Evolutionary conservation across 371 early-diverging fungal genomes (phyloP).

Genomic region (Neoconidiobolus thromboides): DNA sequence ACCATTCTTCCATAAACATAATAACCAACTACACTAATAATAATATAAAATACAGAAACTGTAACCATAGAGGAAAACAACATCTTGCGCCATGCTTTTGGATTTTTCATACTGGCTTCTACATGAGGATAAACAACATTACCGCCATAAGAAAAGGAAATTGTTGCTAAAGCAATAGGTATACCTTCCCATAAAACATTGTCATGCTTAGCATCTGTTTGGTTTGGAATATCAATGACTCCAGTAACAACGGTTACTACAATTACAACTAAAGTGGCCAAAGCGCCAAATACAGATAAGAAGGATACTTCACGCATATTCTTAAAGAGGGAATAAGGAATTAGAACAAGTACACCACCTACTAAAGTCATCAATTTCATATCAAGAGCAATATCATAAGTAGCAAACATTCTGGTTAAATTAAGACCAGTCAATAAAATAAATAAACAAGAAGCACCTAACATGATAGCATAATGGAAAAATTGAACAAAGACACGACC

Average conservation of each 20-base stretch:
- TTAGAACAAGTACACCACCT: not conserved
- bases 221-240: conserved; percentile 9
- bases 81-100: conserved; percentile 48
- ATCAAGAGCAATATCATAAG: not conserved
- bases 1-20: conserved; percentile 48
- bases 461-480: conserved; percentile 32
- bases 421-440: conserved; percentile 29
- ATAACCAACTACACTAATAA: conserved; percentile 64
- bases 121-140: conserved; percentile 48
- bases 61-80: conserved; percentile 45
- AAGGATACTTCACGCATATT: conserved; percentile 7
- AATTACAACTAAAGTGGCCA: conserved; percentile 27
- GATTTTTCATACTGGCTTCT: conserved; percentile 25
- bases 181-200: not conserved
- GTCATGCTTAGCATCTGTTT: conserved; percentile 10
- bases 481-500: conserved; percentile 18
- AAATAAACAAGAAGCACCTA: conserved; percentile 36
- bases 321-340: not conserved
- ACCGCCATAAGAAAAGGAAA: conserved; percentile 57
- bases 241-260: conserved; percentile 17
- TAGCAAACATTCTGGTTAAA: not conserved
- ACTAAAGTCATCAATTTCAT: not conserved
- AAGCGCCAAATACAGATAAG: conserved; percentile 24
- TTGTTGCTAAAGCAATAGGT: conserved; percentile 25
- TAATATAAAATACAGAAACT: conserved; percentile 49